phyloP scores from a whole-genome alignment of 176 grass and related monocot genomes.

The Alloteropsis semialata region DNA sequence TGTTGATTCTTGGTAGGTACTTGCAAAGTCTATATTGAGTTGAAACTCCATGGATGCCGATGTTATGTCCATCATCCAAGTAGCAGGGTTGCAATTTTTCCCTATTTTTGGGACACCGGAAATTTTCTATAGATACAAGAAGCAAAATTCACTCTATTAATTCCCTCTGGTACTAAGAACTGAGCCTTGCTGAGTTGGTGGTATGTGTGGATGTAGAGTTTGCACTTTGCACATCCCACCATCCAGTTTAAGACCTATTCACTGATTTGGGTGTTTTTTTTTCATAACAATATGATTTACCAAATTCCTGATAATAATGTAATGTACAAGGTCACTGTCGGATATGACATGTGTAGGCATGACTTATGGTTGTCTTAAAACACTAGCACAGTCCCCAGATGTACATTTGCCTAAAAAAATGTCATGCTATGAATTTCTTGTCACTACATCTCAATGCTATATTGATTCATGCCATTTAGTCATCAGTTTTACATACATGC shows the following conservation, averaged over 20 bases:
- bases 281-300: not conserved
- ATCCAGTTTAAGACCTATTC: not conserved
- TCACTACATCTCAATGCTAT: not conserved
- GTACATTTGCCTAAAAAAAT: not conserved
- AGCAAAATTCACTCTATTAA: not conserved
- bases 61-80: constrained; percentile 74
- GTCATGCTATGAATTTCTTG: not conserved
- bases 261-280: too few species aligned
- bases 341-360: not conserved
- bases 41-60: constrained; percentile 52
- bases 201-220: not conserved
- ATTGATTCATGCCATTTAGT: not conserved
- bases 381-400: not conserved
- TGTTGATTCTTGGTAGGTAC: constrained; percentile 43
- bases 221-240: not conserved
- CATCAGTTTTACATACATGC: not conserved
- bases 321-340: not conserved
- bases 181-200: not conserved
- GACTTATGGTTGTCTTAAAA: not conserved
- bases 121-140: constrained; percentile 24
- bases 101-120: constrained; percentile 44
- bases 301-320: not conserved
- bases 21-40: constrained; percentile 52
- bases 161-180: not conserved
- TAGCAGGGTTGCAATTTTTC: constrained; percentile 68